Base-by-base conservation (phyloP, 2,329 filamentous ascomycete species). In the Neonectria sp. region DNA sequence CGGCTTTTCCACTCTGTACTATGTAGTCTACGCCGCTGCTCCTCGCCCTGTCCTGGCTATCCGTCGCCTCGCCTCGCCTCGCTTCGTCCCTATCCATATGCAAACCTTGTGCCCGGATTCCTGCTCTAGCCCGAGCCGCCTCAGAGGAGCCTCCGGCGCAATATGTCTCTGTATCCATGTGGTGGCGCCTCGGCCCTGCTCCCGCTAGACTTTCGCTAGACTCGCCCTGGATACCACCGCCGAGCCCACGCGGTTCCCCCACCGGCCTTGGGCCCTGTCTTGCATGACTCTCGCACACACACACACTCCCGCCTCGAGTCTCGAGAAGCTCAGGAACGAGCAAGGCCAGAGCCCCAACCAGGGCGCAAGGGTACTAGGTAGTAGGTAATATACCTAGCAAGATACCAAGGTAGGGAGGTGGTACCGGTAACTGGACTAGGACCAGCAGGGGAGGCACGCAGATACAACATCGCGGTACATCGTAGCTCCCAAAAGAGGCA, bases 121-220 rank as follows among this genome's bases (percentile, higher is more conserved):
- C 5, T 40, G 2, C n/a, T n/a, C n/a, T 15, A 24, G 33, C n/a
- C 17, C n/a, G 33, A 53, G 51, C 51, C n/a, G 51, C 51, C n/a
- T 35, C 51, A 35, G 33, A 53, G 51, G 4, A 37, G 31, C n/a
- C n/a, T n/a, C 29, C 29, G 9, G 49, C 29, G n/a, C 9, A 21
- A 21, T 15, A n/a, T 11, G 15, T 29, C n/a, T 24, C 51, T 9
- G 3, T 6, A 8, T 45, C 69, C 65, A 70, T 69, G 69, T 70
- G 62, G 69, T 75, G 68, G 73, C 72, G 72, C 70, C n/a, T n/a
- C 55, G 69, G 73, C 49, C 70, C 61, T 72, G 57, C 53, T 61
- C 15, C 60, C 11, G 55, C 72, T 73, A 75, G 61, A 63, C 49
- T 68, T 69, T 69, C 61, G 52, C 70, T 75, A 75, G 60, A 59